Conservation (phyloP, 306 rosid species). For the Trichosanthes cucumerina region DNA sequence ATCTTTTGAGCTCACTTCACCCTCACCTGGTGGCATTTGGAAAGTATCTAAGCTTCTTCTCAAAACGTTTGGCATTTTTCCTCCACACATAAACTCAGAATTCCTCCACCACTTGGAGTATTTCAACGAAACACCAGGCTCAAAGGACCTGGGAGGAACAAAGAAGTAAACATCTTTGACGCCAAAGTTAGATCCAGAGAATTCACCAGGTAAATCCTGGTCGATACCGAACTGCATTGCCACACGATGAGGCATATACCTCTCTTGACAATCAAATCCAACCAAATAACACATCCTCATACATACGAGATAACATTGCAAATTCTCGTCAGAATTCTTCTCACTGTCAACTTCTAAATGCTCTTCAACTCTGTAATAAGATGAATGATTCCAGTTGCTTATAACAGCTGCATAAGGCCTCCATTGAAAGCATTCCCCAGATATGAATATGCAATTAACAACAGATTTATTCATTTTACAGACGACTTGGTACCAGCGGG, state of each 20-base stretch:
- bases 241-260: slow-evolving; percentile 40
- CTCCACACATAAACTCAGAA: not conserved
- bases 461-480: not conserved
- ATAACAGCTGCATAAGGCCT: slow-evolving; percentile 27
- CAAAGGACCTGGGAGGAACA: slow-evolving; percentile 7
- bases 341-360: slow-evolving; percentile 8
- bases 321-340: slow-evolving; percentile 5
- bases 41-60: not conserved
- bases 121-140: slow-evolving; percentile 20
- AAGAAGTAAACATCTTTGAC: slow-evolving; percentile 2
- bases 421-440: slow-evolving; percentile 28
- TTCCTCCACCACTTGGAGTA: slow-evolving; percentile 38
- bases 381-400: slow-evolving; percentile 7
- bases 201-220: slow-evolving; percentile 40
- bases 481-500: slow-evolving; percentile 23
- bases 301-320: slow-evolving; percentile 26
- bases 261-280: slow-evolving; percentile 23
- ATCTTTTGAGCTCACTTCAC: not conserved
- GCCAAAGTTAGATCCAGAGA: not conserved
- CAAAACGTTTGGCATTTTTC: not conserved
- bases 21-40: not conserved
- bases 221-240: slow-evolving; percentile 66
- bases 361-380: slow-evolving; percentile 11
- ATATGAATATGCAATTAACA: slow-evolving; percentile 7
- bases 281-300: slow-evolving; percentile 25